Evolutionary conservation across 805 yeast genomes (phyloP), one percentile per base, ranked within the genome.

Genomic region (Suhomyces tanzawaensis): DNA sequence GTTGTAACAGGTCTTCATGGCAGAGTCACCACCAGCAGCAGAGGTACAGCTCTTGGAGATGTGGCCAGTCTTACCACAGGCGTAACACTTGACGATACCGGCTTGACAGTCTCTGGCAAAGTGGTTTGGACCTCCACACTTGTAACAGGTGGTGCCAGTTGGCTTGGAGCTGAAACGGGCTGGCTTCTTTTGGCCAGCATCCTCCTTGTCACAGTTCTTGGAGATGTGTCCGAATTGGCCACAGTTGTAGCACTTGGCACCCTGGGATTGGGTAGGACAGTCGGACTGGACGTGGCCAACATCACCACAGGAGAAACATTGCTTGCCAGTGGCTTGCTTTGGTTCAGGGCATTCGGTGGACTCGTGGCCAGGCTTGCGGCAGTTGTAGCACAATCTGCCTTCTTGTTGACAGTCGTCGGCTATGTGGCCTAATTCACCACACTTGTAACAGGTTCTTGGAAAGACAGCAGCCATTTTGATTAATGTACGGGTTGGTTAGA

Each of bases 121-220:
- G 66, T 88, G 95, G 79, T 86, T 86, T 59, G 93, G 89, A 48
- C 91, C 93, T 58, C 95, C 95, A 64, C 95, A 86, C 69, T 82
- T 86, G 81, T 83, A 85, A 69, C 95, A 86, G 42, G 86, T 77
- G 45, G 82, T 69, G 44, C 68, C 66, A 12, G 35, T 12, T 47
- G 68, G 56, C 42, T 46, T 37, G 57, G 57, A 41, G 45, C 41
- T 42, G 44, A 46, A 39, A 39, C 46, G 49, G 25, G 51, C 52
- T 29, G 48, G 42, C 35, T 42, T 37, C 47, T 45, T 40, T 28
- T 49, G 32, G 11, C 35, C 46, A 27, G 41, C 42, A n/a, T 44
- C 49, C 55, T 76, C 73, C 9, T 17, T 35, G 44, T 76, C 60
- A 64, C 95, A 87, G 64, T 77, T 80, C 61, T 79, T 84, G 41